Base-by-base conservation (phyloP, 2,329 filamentous ascomycete genomes). In the Cercospora berteroae region DNA sequence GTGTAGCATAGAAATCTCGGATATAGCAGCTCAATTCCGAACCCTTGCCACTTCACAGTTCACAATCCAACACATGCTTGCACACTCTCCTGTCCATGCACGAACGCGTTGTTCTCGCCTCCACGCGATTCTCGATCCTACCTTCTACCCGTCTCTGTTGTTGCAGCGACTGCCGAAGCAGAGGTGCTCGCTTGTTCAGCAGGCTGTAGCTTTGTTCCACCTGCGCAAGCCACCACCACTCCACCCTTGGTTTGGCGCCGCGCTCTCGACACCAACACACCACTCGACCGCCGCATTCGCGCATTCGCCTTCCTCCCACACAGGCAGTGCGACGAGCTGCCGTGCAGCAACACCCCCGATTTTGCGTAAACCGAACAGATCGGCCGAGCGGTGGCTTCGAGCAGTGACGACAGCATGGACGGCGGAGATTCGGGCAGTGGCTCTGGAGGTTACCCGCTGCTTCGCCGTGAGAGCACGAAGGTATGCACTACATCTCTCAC, bases 401-500 rank as follows among this genome's bases (percentile, higher is more conserved):
- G 50, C 27, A 42, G 61, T 48, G 60, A 64, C 61, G 52, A 57
- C 61, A 64, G 52, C 60, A 67, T 67, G 65, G 65, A 67, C 56
- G 65, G 65, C 44, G 52, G 57, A 39, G 61, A 48, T 33, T 55
- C 65, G 55, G 55, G 55, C 44, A 59, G 58, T 56, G 61, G 62
- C 60, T 61, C 61, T 33, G 50, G 61, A 42, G 52, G 61, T 39
- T 48, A 52, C 44, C 61, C 52, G 27, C 57, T 64, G 23, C 55
- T 61, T 50, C 69, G 69, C 56, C 48, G 61, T 52, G 62, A 72
- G 62, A 67, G 67, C 65, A 59, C 61, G 25, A 69, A 69, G 62
- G 67, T 69, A 58, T 33, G 63, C 48, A 27, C 23, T 52, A 16
- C 48, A 25, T 27, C 36, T 23, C 31, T 39, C 42, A 16, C 8